Evolutionary conservation across 768 basidiomycete genomes (phyloP).

Genomic region (Cystofilobasidium capitatum): DNA sequence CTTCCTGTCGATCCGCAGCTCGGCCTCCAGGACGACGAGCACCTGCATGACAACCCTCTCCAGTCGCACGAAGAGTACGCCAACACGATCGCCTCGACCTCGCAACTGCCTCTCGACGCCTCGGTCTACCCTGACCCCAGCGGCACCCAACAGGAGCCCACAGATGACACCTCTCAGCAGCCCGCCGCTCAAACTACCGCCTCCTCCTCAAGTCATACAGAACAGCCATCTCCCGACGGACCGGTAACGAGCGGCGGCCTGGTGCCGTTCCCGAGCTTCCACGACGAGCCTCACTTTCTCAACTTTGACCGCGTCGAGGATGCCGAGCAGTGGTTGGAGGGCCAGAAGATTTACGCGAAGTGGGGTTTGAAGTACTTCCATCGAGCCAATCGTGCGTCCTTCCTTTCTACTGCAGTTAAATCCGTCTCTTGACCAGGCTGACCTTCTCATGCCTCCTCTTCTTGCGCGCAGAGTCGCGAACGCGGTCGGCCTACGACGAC

Average conservation of each 20-base stretch:
- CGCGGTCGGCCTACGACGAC: neutral
- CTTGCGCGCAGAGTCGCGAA: neutral
- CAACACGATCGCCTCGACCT: neutral
- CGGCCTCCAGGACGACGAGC: neutral
- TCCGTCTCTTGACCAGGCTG: neutral
- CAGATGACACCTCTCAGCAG: neutral
- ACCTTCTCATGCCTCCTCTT: neutral
- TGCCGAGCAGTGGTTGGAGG: neutral
- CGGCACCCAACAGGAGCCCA: neutral
- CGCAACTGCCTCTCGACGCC: neutral
- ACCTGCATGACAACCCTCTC: neutral
- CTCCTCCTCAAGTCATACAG: too few species aligned
- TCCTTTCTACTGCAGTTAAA: neutral
- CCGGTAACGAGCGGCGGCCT: too few species aligned
- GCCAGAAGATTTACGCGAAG: neutral
- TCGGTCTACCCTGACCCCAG: neutral
- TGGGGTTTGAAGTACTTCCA: slow-evolving; percentile 5
- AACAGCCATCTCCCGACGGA: too few species aligned
- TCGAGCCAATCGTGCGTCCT: neutral
- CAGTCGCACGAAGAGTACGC: neutral
- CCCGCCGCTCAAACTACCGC: too few species aligned
- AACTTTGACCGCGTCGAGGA: neutral
- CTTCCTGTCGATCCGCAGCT: neutral
- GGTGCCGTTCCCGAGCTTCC: neutral
- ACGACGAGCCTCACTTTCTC: neutral